Conservation (phyloP, 139 green algal species). For the Spirogloea muscicola region DNA sequence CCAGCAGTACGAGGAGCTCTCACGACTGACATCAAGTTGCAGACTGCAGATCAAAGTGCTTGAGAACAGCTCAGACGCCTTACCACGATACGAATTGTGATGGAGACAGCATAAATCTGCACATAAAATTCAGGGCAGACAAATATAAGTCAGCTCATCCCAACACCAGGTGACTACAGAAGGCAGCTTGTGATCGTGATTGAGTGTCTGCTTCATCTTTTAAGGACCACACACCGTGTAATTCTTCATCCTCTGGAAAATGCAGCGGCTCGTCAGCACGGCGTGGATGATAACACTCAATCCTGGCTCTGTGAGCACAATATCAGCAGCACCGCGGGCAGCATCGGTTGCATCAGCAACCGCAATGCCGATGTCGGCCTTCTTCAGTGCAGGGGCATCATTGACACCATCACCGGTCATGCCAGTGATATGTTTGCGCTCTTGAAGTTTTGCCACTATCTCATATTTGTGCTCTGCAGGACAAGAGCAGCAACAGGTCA, state of each 20-base stretch:
- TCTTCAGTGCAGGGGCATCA: constrained; percentile 91
- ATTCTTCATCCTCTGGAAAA: constrained; percentile 51
- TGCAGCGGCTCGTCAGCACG: constrained; percentile 49
- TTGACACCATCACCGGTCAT: constrained; percentile 77
- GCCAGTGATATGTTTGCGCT: constrained; percentile 44
- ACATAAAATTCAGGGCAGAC: neutral
- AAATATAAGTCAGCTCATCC: neutral
- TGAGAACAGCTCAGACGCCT: too few relatives aligned
- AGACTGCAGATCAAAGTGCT: too few relatives aligned
- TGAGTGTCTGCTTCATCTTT: too few relatives aligned
- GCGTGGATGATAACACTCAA: constrained; percentile 51
- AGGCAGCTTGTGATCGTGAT: too few relatives aligned
- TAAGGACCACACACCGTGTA: constrained; percentile 34
- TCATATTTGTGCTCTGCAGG: constrained; percentile 49
- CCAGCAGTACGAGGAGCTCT: too few relatives aligned
- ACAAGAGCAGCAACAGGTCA: too few relatives aligned
- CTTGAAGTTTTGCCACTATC: constrained; percentile 46
- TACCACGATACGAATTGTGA: constrained; percentile 46
- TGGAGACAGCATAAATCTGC: constrained; percentile 43
- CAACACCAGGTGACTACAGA: too few relatives aligned
- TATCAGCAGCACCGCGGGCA: constrained; percentile 44
- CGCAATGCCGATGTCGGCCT: constrained; percentile 85
- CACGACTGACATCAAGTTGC: too few relatives aligned
- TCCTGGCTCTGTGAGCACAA: constrained; percentile 49
- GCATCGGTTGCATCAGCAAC: constrained; percentile 53